A percentile compares a stretch with the other conserved stretches of the same genome.
phyloP scores from a whole-genome alignment of 352 stramenopile genomes.

The Phytophthora melonis region DNA sequence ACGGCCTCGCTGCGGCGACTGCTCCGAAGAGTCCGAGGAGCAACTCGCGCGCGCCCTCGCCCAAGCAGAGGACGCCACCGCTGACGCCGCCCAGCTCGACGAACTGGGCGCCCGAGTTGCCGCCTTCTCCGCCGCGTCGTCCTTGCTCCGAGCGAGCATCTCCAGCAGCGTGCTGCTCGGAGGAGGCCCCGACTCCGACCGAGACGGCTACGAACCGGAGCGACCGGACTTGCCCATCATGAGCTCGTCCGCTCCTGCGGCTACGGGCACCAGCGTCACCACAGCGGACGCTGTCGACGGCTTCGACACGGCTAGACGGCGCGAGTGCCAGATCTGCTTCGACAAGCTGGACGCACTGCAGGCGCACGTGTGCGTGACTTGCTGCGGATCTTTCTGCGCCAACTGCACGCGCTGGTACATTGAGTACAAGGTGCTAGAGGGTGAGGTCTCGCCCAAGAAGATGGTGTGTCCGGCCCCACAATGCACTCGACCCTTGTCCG shows the following conservation, averaged over 20 bases:
- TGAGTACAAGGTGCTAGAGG: slow-evolving; percentile 80
- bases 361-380: slow-evolving; percentile 56
- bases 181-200: slow-evolving; percentile 9
- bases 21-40: slow-evolving; percentile 39
- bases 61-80: slow-evolving; percentile 29
- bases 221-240: slow-evolving; percentile 21
- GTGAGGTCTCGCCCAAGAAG: slow-evolving; percentile 77
- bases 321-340: slow-evolving; percentile 83
- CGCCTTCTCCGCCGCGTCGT: slow-evolving; percentile 45
- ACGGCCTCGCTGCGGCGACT: slow-evolving; percentile 38
- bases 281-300: slow-evolving; percentile 15
- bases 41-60: slow-evolving; percentile 31
- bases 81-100: slow-evolving; percentile 47
- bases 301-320: slow-evolving; percentile 38
- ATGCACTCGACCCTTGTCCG: slow-evolving; percentile 54
- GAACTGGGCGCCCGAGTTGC: slow-evolving; percentile 49
- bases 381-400: slow-evolving; percentile 57
- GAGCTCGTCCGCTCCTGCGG: slow-evolving; percentile 26
- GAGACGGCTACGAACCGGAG: slow-evolving; percentile 24
- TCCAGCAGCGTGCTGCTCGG: slow-evolving; percentile 41
- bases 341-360: slow-evolving; percentile 61
- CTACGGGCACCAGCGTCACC: slow-evolving; percentile 6
- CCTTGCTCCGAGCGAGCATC: slow-evolving; percentile 54
- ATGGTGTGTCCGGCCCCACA: slow-evolving; percentile 76
- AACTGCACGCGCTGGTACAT: slow-evolving; percentile 80